Conservation (phyloP, 106 monocot genomes). For the Agapanthus africanus region DNA sequence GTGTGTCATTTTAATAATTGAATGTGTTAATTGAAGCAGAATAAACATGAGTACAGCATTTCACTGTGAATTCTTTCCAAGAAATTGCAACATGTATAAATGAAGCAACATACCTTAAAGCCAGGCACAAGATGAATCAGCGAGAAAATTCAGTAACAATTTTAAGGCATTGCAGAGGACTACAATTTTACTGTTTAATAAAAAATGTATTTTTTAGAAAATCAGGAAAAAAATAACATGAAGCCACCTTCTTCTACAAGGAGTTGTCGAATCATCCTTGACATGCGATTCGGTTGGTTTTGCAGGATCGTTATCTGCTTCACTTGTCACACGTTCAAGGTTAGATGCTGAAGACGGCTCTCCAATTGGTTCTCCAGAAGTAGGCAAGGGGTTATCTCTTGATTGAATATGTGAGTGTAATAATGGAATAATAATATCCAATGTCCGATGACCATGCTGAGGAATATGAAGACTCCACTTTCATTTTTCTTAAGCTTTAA, state of each 20-base stretch:
- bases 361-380: conserved; percentile 8
- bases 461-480: conserved; percentile 61
- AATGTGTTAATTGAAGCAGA: not conserved
- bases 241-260: conserved; percentile 50
- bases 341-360: conserved; percentile 12
- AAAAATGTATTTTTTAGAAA: too few species aligned
- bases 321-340: conserved; percentile 10
- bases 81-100: too few species aligned
- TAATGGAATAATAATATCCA: conserved; percentile 42
- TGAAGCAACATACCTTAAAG: not conserved
- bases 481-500: conserved; percentile 52
- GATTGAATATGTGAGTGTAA: conserved; percentile 25
- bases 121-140: not conserved
- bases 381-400: conserved; percentile 7
- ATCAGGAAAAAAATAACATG: not conserved
- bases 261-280: conserved; percentile 22
- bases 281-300: conserved; percentile 12
- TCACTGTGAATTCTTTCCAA: too few species aligned
- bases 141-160: not conserved
- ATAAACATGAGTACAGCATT: not conserved
- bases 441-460: conserved; percentile 27
- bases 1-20: not conserved
- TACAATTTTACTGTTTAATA: not conserved
- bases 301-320: conserved; percentile 15
- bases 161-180: not conserved